Evolutionary conservation across 2,329 filamentous ascomycete species (phyloP), one percentile per base, ranked within the genome.

Genomic region (Venturiaceae sp.): DNA sequence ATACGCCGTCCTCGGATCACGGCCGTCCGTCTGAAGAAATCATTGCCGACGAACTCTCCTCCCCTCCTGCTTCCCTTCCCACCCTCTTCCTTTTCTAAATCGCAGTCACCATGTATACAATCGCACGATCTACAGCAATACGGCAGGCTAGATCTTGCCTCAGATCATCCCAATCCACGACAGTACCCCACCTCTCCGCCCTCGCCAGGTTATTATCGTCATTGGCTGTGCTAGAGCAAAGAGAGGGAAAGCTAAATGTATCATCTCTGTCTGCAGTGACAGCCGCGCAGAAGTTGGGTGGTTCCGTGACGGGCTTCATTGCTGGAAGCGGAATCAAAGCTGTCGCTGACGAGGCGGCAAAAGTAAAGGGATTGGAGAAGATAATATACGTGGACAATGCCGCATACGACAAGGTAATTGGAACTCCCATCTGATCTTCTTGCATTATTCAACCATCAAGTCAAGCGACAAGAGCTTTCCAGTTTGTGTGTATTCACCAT

Each of bases 301-400:
- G 92, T 3, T 77, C 87, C 5, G 80, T 99, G 55, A 92, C 92
- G 63, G 94, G 82, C 16, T 94, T 99, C 66, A 77, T 97, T 56
- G 94, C 94, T 33, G 94, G 94, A 28, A 83, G 80, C 66, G 87
- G 84, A 67, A 85, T 88, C 64, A 89, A 91, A 74, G 69, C 74
- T 58, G 87, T 85, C 6, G 94, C 92, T 56, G 85, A 88, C 59
- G 85, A 95, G 74, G 91, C 88, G 26, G 88, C 91, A 63, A 95
- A 95, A 75, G 86, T 95, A 39, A 84, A 90, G 64, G 94, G 94
- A 30, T 76, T 99, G 41, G 90, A 95, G 67, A 97, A 96, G 80
- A 83, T 99, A 62, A 82, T 99, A 66, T 85, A 84, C 44, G 86
- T 97, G 21, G 89, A 96, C 63, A 97, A 90, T 74, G 84, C 78